These are phyloP conservation scores for Diaporthe australafricana DNA, from an alignment of 2,329 filamentous ascomycete genomes.

Conservation along the genomic window DNA sequence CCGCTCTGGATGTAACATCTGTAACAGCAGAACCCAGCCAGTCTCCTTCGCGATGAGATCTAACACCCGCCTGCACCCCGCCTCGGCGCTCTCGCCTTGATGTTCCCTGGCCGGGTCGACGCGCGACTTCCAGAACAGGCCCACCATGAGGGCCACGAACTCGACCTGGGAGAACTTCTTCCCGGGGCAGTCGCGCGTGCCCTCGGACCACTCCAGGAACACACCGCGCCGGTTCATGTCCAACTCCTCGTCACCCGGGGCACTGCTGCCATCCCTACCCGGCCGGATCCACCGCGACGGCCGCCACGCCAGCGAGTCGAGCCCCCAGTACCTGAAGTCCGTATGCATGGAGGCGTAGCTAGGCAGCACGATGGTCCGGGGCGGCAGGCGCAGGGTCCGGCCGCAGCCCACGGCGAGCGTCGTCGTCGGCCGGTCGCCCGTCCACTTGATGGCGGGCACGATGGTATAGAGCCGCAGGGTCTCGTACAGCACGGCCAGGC, in stretches of 20 bases:
- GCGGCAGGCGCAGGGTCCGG: slow-evolving; percentile 39
- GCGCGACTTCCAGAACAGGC: slow-evolving; percentile 41
- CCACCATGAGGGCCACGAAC: slow-evolving; percentile 45
- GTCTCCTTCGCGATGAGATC: slow-evolving; percentile 41
- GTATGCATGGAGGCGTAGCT: slow-evolving; percentile 42
- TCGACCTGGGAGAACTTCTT: slow-evolving; percentile 50
- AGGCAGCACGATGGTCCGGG: slow-evolving; percentile 40
- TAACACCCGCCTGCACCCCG: slow-evolving; percentile 38
- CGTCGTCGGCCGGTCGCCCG: background rate
- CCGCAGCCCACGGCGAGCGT: slow-evolving; percentile 34
- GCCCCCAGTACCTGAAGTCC: slow-evolving; percentile 43
- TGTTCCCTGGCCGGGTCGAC: slow-evolving; percentile 39
- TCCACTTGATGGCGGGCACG: slow-evolving; percentile 38
- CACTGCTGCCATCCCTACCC: background rate
- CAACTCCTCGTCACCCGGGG: slow-evolving; percentile 30
- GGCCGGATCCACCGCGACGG: slow-evolving; percentile 43
- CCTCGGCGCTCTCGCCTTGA: slow-evolving; percentile 38
- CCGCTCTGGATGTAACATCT: slow-evolving; percentile 36
- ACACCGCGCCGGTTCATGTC: slow-evolving; percentile 30
- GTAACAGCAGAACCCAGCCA: slow-evolving; percentile 40
- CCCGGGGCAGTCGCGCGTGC: slow-evolving; percentile 44
- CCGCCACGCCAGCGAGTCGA: slow-evolving; percentile 41
- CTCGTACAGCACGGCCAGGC: slow-evolving; percentile 54
- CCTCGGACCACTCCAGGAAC: slow-evolving; percentile 47
- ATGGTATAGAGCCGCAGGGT: slow-evolving; percentile 55